phyloP scores from a whole-genome alignment of 1,284 basidiomycete species.

The Phylloporus sp. region DNA sequence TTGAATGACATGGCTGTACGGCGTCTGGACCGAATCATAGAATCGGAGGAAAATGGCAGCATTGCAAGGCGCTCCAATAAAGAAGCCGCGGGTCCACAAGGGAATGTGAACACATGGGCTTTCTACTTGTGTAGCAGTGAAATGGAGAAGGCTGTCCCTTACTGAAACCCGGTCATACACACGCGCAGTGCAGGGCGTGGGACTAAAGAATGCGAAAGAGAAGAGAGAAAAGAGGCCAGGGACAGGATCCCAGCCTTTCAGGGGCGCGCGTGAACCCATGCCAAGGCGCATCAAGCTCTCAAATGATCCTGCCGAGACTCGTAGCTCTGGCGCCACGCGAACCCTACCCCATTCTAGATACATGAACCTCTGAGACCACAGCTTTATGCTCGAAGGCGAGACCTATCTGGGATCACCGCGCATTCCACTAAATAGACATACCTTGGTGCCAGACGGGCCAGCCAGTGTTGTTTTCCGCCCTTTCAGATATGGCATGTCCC shows the following conservation, averaged over 20 bases:
- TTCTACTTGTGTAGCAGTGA: too few species aligned
- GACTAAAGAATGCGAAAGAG: not conserved
- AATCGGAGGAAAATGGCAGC: too few species aligned
- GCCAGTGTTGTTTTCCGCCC: not conserved
- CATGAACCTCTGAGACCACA: too few species aligned
- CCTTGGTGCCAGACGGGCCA: not conserved
- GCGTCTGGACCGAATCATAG: too few species aligned
- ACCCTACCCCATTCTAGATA: not conserved
- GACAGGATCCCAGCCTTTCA: too few species aligned
- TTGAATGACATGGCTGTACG: not conserved
- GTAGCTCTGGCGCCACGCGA: not conserved
- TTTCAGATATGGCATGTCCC: not conserved
- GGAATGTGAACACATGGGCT: not conserved
- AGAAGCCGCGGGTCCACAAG: not conserved
- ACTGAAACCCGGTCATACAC: too few species aligned
- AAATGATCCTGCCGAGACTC: conserved; percentile 3
- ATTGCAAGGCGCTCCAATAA: not conserved
- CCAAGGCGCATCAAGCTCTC: not conserved
- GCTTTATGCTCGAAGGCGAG: not conserved
- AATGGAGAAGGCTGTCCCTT: too few species aligned
- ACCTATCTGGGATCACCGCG: not conserved
- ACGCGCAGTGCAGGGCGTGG: too few species aligned
- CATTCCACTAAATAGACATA: not conserved
- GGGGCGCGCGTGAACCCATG: too few species aligned
- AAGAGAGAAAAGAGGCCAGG: too few species aligned